These are phyloP conservation scores for Pleurotus ostreatus DNA, from an alignment of 768 basidiomycete genomes.

Conservation along the genomic window DNA sequence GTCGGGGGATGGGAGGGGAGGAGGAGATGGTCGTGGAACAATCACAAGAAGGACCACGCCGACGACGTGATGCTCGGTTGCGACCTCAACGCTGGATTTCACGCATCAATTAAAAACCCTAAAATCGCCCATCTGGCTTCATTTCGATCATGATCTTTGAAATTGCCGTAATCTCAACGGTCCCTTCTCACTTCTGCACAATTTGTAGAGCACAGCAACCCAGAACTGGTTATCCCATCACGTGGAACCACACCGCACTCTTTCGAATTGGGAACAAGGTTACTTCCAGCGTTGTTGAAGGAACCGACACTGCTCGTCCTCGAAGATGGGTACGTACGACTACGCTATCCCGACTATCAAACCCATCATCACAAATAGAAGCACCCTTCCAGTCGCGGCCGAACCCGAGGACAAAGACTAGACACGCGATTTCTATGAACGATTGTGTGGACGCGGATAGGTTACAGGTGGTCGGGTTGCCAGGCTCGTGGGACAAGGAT, in stretches of 20 bases:
- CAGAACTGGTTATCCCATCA: no score
- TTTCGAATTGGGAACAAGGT: neutral
- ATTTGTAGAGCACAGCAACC: neutral
- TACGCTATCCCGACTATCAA: no score
- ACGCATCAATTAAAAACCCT: neutral
- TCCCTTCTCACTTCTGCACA: neutral
- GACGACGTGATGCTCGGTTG: constrained; percentile 1
- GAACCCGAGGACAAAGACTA: no score
- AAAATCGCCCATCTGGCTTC: neutral
- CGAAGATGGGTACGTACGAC: no score
- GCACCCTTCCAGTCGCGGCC: no score
- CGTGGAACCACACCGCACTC: no score
- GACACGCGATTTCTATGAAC: no score
- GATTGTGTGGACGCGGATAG: no score
- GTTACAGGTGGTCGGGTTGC: no score
- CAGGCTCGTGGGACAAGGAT: no score
- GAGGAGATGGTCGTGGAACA: constrained; percentile 6
- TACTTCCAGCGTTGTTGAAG: neutral
- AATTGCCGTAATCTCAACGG: neutral
- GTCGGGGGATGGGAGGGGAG: neutral
- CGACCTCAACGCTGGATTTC: neutral
- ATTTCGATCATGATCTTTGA: constrained; percentile 6
- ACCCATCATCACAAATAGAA: no score
- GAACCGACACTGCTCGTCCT: no score
- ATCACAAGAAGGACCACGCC: constrained; percentile 1